phyloP scores from a whole-genome alignment of 2,329 filamentous ascomycete species.

The Pseudogymnoascus sp. region DNA sequence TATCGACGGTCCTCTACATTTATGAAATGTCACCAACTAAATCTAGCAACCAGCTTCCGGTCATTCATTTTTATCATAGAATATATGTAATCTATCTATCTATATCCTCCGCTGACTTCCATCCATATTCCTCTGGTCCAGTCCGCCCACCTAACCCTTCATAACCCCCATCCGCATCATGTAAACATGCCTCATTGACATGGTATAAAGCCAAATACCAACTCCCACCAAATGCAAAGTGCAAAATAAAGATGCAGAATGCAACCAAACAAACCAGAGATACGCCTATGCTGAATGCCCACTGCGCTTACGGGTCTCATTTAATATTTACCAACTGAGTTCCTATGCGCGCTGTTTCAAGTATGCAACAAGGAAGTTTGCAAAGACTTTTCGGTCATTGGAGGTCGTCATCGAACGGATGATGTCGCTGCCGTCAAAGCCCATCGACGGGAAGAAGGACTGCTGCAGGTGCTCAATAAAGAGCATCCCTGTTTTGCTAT shows the following conservation, averaged over 20 bases:
- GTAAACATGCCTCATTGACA: slow-evolving; percentile 9
- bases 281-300: slow-evolving; percentile 7
- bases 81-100: slow-evolving; percentile 8
- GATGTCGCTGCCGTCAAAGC: slow-evolving; percentile 54
- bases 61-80: neutral
- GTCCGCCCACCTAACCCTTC: neutral
- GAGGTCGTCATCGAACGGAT: slow-evolving; percentile 50
- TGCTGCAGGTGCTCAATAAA: slow-evolving; percentile 65
- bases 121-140: neutral
- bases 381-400: slow-evolving; percentile 53
- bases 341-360: slow-evolving; percentile 34
- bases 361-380: slow-evolving; percentile 55
- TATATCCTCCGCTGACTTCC: neutral
- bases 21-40: neutral
- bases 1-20: neutral
- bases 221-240: slow-evolving; percentile 8
- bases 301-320: slow-evolving; percentile 3
- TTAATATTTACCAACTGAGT: slow-evolving; percentile 8
- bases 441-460: slow-evolving; percentile 56
- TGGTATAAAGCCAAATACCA: slow-evolving; percentile 6
- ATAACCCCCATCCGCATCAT: neutral
- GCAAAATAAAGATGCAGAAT: slow-evolving; percentile 7
- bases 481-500: slow-evolving; percentile 76
- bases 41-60: neutral
- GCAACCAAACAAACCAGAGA: slow-evolving; percentile 8